phyloP scores from a whole-genome alignment of 2,329 filamentous ascomycete species.

The Colletotrichum orchidophilum region DNA sequence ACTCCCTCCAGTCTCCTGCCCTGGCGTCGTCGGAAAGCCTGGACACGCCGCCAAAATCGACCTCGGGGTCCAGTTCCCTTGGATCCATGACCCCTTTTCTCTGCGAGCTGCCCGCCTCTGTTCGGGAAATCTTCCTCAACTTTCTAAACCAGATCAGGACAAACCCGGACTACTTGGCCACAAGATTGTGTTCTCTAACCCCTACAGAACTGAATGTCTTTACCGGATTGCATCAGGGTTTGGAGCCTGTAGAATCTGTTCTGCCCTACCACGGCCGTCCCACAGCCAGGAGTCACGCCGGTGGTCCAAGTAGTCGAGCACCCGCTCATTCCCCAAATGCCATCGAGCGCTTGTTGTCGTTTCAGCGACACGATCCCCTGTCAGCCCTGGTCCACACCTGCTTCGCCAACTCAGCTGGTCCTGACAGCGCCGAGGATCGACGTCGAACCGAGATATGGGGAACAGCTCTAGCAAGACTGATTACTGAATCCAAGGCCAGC shows the following conservation, averaged over 20 bases:
- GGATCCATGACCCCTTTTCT: constrained; percentile 65
- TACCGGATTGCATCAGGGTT: constrained; percentile 78
- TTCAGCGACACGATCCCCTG: constrained; percentile 88
- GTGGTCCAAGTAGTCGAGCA: constrained; percentile 36
- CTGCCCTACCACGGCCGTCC: constrained; percentile 72
- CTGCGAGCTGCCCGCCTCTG: constrained; percentile 78
- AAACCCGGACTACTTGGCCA: constrained; percentile 88
- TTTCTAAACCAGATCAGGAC: constrained; percentile 86
- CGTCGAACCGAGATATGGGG: constrained; percentile 89
- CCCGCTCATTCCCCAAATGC: constrained; percentile 63
- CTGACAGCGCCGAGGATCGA: constrained; percentile 82
- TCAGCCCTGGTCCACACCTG: constrained; percentile 87
- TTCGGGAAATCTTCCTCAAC: constrained; percentile 78
- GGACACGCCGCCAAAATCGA: constrained; percentile 21
- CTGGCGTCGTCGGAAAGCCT: constrained; percentile 48
- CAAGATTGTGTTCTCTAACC: constrained; percentile 79
- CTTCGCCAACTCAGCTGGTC: constrained; percentile 86
- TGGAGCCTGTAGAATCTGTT: constrained; percentile 86
- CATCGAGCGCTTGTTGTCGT: constrained; percentile 85
- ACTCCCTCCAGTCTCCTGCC: constrained; percentile 63
- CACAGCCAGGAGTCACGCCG: constrained; percentile 56
- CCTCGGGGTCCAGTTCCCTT: constrained; percentile 47
- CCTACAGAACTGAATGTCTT: constrained; percentile 81
- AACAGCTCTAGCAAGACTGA: constrained; percentile 82
- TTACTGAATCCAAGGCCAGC: constrained; percentile 78